Percentiles rank a stretch among this genome's conserved stretches.
phyloP scores from a whole-genome alignment of 768 basidiomycete genomes.

The Boletus pseudopeckii region DNA sequence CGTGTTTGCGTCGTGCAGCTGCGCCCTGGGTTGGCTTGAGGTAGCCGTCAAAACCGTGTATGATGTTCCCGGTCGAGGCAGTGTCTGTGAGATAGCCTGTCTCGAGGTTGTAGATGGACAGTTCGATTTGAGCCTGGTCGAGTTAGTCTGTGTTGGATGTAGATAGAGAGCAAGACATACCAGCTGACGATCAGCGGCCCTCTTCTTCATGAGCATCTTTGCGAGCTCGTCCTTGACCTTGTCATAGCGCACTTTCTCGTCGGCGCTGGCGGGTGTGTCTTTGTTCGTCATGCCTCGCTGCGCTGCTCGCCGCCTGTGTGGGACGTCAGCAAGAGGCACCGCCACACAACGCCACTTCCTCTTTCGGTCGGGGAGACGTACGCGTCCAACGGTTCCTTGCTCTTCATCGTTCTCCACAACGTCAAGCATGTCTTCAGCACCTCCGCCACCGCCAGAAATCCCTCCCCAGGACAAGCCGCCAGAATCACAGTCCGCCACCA shows the following conservation, averaged over 20 bases:
- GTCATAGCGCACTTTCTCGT: slow-evolving; percentile 72
- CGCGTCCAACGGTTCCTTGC: slow-evolving; percentile 19
- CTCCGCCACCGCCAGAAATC: slow-evolving; percentile 46
- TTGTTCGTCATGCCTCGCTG: slow-evolving; percentile 36
- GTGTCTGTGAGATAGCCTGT: slow-evolving; percentile 76
- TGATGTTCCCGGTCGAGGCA: slow-evolving; percentile 80
- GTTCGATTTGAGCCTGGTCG: slow-evolving; percentile 68
- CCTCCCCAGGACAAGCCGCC: slow-evolving; percentile 48
- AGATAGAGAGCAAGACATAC: slow-evolving; percentile 37
- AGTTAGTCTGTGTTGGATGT: background rate
- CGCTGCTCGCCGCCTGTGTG: background rate
- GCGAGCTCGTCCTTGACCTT: slow-evolving; percentile 70
- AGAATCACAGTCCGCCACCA: slow-evolving; percentile 36
- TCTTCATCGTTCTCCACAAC: slow-evolving; percentile 1
- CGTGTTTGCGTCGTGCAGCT: slow-evolving; percentile 58
- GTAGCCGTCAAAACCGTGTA: slow-evolving; percentile 84
- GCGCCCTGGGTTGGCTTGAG: slow-evolving; percentile 65
- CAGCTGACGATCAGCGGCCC: slow-evolving; percentile 72
- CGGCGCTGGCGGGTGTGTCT: slow-evolving; percentile 44
- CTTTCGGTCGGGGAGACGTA: slow-evolving; percentile 24
- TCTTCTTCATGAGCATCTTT: slow-evolving; percentile 70
- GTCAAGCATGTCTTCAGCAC: slow-evolving; percentile 52
- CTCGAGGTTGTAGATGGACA: slow-evolving; percentile 76
- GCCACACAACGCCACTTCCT: slow-evolving; percentile 16
- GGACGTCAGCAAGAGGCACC: background rate